phyloP scores from a whole-genome alignment of 495 filamentous ascomycete genomes.

The Hyphodiscus hymeniophilus region DNA sequence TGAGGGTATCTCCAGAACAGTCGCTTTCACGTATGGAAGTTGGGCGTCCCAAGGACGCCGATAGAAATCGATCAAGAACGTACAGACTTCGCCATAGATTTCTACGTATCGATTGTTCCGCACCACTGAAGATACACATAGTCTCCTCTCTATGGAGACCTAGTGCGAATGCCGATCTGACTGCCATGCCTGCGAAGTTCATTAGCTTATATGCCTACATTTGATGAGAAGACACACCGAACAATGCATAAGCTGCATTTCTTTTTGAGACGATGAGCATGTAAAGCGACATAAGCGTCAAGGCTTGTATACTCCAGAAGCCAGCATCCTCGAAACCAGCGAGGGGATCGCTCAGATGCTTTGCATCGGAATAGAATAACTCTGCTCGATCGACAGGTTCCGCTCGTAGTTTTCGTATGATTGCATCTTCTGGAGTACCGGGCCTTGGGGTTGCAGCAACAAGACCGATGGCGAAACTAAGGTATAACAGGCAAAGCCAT shows the following conservation, averaged over 20 bases:
- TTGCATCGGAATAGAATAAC: conserved; percentile 50
- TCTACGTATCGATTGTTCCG: conserved; percentile 37
- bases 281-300: conserved; percentile 53
- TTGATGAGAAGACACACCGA: conserved; percentile 31
- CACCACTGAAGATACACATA: conserved; percentile 38
- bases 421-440: conserved; percentile 35
- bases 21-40: conserved; percentile 55
- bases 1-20: conserved; percentile 42
- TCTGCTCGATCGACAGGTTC: conserved; percentile 35
- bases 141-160: conserved; percentile 56
- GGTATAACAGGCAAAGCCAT: conserved; percentile 35
- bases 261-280: conserved; percentile 48
- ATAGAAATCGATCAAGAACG: conserved; percentile 52
- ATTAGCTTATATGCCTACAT: conserved; percentile 8
- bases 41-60: conserved; percentile 50
- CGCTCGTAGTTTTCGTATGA: conserved; percentile 42
- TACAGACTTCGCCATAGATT: conserved; percentile 55
- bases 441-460: conserved; percentile 44
- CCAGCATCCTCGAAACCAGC: conserved; percentile 54
- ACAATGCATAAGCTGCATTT: conserved; percentile 52
- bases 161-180: conserved; percentile 50
- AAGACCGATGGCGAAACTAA: conserved; percentile 52
- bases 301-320: conserved; percentile 55
- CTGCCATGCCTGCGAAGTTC: conserved; percentile 47
- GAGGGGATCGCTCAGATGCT: conserved; percentile 42